Evolutionary conservation across 345 rosid species (phyloP), one percentile per base, ranked within the genome.

Genomic region (Brassica carinata): DNA sequence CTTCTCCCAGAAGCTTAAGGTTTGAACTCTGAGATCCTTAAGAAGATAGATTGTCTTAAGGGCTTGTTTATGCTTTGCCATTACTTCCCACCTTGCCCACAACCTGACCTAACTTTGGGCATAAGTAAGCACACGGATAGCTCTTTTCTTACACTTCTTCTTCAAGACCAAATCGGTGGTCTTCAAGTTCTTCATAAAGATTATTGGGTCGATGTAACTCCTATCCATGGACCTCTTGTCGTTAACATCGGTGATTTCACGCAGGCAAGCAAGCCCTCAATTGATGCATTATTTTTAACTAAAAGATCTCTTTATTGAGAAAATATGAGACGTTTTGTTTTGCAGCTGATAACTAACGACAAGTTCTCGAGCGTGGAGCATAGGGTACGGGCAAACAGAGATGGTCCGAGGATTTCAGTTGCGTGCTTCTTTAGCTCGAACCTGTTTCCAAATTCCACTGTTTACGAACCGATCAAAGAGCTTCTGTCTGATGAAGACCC

Each of bases 301-400:
- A 8, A 34, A 15, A 7, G 3, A 36, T 7, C 74, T 77, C 14
- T 65, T 33, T 33, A 3, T 9, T 4, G 78, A n/a, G 58, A 45
- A 30, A 17, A 36, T 8, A 3, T 17, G 53, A 18, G 15, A 40
- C 7, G 2, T 65, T 15, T 83, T 40, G 23, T 17, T 40, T 59
- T 58, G 67, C 74, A 79, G 74, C 69, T 79, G 29, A 57, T 73
- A 31, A 67, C 78, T 0, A 79, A 79, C 2, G 78, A 73, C 17
- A 73, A 73, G 74, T 79, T 73, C 70, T 38, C 27, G 0, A 80
- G 83, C 8, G 19, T 63, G 75, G 83, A 63, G 48, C 83, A 80
- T 69, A 69, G 83, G 36, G 83, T 80, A 62, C 72, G 10, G 0
- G 36, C 59, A 1, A 80, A 75, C 10, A 69, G 0, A 63, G 67